phyloP scores from a whole-genome alignment of 768 basidiomycete genomes.

The Trametes sanguinea region DNA sequence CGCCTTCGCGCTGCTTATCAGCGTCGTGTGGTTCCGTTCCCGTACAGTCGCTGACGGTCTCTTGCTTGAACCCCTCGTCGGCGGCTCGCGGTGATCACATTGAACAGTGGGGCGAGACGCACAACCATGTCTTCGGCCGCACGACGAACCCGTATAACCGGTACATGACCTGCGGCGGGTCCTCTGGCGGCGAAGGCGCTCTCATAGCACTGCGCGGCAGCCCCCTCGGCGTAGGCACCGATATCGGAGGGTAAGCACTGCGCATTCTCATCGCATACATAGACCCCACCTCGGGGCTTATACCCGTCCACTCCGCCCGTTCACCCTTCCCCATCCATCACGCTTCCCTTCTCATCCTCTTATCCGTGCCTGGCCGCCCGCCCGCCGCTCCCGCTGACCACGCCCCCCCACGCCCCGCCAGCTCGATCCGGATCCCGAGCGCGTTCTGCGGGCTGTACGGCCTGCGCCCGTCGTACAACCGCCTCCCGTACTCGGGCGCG shows the following conservation, averaged over 20 bases:
- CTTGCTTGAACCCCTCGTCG: too few relatives aligned
- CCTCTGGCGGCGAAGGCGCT: constrained; percentile 86
- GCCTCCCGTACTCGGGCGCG: constrained; percentile 71
- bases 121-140: constrained; percentile 77
- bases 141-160: constrained; percentile 78
- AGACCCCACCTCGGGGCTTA: background rate
- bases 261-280: constrained; percentile 3
- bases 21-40: background rate
- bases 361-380: background rate
- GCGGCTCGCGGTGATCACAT: background rate
- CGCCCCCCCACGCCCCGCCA: constrained; percentile 30
- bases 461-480: constrained; percentile 65
- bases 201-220: constrained; percentile 58
- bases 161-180: constrained; percentile 72
- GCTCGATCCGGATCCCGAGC: constrained; percentile 72
- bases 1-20: background rate
- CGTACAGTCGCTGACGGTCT: too few relatives aligned
- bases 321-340: constrained; percentile 8
- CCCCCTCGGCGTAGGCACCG: constrained; percentile 71
- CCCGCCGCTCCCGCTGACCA: background rate
- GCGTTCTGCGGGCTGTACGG: constrained; percentile 71
- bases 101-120: constrained; percentile 71
- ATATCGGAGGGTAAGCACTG: constrained; percentile 67
- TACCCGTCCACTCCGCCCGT: background rate
- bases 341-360: background rate